A percentile compares a stretch with the other conserved stretches of the same genome.
These are phyloP conservation scores for Cardamine occulta DNA, from an alignment of 345 rosid genomes.

Conservation along the genomic window DNA sequence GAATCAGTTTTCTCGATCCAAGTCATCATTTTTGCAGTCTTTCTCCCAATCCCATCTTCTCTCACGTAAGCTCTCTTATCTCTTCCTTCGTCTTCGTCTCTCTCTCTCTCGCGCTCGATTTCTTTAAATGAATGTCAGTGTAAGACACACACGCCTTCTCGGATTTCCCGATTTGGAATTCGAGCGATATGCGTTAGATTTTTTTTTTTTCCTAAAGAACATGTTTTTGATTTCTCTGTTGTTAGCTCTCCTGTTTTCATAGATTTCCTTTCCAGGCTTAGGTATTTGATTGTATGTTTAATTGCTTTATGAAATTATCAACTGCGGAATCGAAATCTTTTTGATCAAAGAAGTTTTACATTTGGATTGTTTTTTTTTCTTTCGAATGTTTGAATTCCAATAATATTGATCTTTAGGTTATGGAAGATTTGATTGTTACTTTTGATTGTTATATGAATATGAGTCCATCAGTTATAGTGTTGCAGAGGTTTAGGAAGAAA, in stretches of 20 bases:
- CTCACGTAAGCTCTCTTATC: conserved; percentile 40
- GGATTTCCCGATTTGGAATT: conserved; percentile 21
- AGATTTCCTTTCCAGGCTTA: neutral
- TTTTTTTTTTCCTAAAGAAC: neutral
- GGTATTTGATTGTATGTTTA: neutral
- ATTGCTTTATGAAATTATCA: neutral
- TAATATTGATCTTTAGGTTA: neutral
- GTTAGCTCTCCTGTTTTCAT: conserved; percentile 11
- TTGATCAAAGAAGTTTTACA: neutral
- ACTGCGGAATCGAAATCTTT: neutral
- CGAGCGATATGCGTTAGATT: neutral
- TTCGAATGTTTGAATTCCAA: neutral
- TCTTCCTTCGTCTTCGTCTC: neutral
- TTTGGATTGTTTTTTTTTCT: conserved; percentile 6
- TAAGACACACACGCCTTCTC: conserved; percentile 6
- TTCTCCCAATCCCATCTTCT: conserved; percentile 21
- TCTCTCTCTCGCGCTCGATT: conserved; percentile 10
- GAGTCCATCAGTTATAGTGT: neutral
- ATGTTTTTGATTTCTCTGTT: conserved; percentile 6
- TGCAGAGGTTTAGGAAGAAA: conserved; percentile 36
- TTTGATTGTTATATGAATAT: conserved; percentile 9
- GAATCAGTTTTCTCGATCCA: neutral
- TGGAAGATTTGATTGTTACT: neutral
- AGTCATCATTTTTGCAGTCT: conserved; percentile 27
- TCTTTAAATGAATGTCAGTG: neutral